Percentiles rank a stretch among this genome's conserved stretches.
These are phyloP conservation scores for Claviceps monticola DNA, from an alignment of 2,329 filamentous ascomycete species.

Conservation along the genomic window DNA sequence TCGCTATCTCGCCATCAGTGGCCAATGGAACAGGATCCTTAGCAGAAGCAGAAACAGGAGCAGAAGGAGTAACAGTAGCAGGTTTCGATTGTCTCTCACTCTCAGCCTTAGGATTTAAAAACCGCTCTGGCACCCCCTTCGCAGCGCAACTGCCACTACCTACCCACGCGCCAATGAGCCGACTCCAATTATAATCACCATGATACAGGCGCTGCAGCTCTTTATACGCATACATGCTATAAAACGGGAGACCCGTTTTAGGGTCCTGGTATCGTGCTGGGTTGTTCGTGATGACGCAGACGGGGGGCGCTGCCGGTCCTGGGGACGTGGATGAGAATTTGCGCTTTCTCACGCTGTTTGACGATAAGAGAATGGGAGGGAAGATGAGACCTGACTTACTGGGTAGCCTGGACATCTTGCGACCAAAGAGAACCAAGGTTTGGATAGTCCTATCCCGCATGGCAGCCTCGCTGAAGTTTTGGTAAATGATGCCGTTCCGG, in stretches of 20 bases:
- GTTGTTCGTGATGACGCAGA: constrained; percentile 73
- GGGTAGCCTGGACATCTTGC: constrained; percentile 42
- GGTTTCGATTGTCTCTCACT: not conserved
- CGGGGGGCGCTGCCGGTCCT: constrained; percentile 37
- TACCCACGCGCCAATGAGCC: constrained; percentile 68
- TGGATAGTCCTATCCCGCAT: constrained; percentile 43
- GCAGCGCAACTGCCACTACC: constrained; percentile 53
- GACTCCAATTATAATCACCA: constrained; percentile 73
- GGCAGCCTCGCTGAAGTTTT: constrained; percentile 43
- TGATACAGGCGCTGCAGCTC: constrained; percentile 62
- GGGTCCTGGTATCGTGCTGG: constrained; percentile 77
- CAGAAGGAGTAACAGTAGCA: not conserved
- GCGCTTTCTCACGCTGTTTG: not conserved
- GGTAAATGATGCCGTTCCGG: constrained; percentile 43
- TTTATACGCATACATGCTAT: constrained; percentile 65
- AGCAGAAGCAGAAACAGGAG: too few relatives aligned
- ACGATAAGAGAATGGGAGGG: too few relatives aligned
- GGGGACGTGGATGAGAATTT: too few relatives aligned
- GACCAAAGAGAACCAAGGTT: constrained; percentile 43
- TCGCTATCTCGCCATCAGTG: not conserved
- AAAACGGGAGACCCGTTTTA: constrained; percentile 68
- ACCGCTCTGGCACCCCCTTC: constrained; percentile 67
- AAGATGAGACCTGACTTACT: constrained; percentile 26
- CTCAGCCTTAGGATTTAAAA: constrained; percentile 29
- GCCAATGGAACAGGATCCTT: too few relatives aligned